These are phyloP conservation scores for Crataegus laevigata DNA, from an alignment of 306 rosid species.

Conservation along the genomic window DNA sequence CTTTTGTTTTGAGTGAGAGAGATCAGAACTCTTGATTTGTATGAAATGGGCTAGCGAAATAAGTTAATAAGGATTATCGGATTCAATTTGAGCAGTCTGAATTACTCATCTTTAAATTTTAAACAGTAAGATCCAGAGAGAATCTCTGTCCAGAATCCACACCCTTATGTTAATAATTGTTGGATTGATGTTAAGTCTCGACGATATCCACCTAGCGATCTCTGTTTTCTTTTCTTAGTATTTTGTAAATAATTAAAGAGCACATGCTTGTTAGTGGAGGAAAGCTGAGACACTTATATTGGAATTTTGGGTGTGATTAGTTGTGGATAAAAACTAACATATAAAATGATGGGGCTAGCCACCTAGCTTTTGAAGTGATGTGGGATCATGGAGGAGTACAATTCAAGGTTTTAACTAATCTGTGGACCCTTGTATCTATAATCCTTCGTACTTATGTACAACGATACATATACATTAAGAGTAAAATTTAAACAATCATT, in stretches of 20 bases:
- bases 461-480: no score
- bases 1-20: no score
- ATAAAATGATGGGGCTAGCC: background rate
- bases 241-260: background rate
- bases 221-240: background rate
- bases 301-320: background rate
- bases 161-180: no score
- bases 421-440: background rate
- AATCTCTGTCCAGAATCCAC: no score
- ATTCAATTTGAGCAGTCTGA: no score
- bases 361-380: background rate
- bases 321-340: background rate
- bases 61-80: accelerated
- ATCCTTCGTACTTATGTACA: no score
- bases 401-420: background rate
- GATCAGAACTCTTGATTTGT: no score
- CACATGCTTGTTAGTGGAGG: background rate
- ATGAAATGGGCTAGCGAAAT: no score
- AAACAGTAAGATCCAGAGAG: accelerated
- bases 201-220: background rate
- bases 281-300: background rate
- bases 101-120: no score
- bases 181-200: no score
- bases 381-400: background rate
- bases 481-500: no score